Percentiles rank a stretch among this genome's conserved stretches.
phyloP scores from a whole-genome alignment of 2,329 filamentous ascomycete species.

The Sclerotinia spermophila region DNA sequence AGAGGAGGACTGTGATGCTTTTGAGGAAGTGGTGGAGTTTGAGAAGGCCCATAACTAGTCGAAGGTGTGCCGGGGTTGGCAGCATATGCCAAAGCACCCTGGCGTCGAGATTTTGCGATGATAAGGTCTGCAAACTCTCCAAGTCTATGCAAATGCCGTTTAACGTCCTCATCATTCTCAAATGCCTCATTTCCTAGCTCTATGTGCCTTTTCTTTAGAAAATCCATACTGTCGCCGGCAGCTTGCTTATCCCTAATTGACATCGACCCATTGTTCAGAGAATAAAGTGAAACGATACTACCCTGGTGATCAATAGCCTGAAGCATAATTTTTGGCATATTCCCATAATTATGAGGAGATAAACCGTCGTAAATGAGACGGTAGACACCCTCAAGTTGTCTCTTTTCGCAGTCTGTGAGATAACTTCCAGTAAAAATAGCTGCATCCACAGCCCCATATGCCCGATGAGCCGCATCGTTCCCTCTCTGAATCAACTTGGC shows the following conservation, averaged over 20 bases:
- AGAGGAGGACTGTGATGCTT: no score
- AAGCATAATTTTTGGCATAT: background rate
- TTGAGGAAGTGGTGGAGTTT: background rate
- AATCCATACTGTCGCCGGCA: background rate
- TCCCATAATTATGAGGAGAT: background rate
- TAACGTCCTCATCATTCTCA: background rate
- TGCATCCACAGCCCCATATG: background rate
- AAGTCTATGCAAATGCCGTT: background rate
- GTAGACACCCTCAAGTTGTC: background rate
- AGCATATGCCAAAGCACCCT: background rate
- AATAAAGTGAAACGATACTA: background rate
- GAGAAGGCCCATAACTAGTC: background rate
- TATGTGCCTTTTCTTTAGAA: background rate
- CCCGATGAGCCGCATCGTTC: background rate
- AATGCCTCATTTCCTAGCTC: background rate
- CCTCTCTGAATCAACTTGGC: background rate
- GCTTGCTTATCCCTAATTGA: background rate
- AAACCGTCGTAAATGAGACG: background rate
- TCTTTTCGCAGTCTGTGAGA: background rate
- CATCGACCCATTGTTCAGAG: background rate
- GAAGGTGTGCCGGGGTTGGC: background rate
- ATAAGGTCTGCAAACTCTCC: background rate
- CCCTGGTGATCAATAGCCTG: background rate
- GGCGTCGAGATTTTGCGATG: background rate
- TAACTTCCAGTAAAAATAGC: background rate